A percentile compares a stretch with the other conserved stretches of the same genome.
Evolutionary conservation across 306 rosid genomes (phyloP).

Genomic region (Begonia masoniana): DNA sequence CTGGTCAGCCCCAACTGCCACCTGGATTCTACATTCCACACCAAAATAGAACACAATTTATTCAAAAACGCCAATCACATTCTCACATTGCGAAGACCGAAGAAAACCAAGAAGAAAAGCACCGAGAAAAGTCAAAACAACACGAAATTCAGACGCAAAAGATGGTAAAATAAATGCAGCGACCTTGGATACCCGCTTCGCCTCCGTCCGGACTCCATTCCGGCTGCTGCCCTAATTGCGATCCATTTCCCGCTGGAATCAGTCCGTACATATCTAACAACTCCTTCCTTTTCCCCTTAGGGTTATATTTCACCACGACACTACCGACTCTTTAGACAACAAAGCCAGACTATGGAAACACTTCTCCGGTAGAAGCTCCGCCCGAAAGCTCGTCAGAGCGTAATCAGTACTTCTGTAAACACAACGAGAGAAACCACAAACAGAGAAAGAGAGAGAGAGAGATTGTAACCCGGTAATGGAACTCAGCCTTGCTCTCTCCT

Average conservation of each 20-base stretch:
- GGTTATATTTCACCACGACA: not conserved
- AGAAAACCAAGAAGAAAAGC: not conserved
- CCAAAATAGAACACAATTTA: slow-evolving; percentile 6
- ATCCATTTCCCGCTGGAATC: slow-evolving; percentile 41
- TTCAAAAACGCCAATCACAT: slow-evolving; percentile 23
- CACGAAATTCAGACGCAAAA: slow-evolving; percentile 26
- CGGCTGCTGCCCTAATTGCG: slow-evolving; percentile 35
- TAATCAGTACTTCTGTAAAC: no score
- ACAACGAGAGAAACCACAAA: no score
- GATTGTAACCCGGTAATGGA: no score
- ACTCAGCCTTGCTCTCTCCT: no score
- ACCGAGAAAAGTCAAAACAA: not conserved
- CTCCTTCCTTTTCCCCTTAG: not conserved
- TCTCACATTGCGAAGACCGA: not conserved
- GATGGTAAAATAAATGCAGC: not conserved
- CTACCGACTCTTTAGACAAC: not conserved
- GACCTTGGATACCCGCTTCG: slow-evolving; percentile 50
- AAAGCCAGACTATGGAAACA: not conserved
- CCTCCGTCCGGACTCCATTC: slow-evolving; percentile 52
- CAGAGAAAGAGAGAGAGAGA: no score
- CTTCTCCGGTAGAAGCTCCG: no score
- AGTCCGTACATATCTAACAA: slow-evolving; percentile 63
- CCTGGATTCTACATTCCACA: slow-evolving; percentile 45
- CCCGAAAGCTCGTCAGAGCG: no score
- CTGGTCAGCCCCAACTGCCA: slow-evolving; percentile 53